phyloP scores from a whole-genome alignment of 768 basidiomycete genomes.

The Boletus tomentosulus region DNA sequence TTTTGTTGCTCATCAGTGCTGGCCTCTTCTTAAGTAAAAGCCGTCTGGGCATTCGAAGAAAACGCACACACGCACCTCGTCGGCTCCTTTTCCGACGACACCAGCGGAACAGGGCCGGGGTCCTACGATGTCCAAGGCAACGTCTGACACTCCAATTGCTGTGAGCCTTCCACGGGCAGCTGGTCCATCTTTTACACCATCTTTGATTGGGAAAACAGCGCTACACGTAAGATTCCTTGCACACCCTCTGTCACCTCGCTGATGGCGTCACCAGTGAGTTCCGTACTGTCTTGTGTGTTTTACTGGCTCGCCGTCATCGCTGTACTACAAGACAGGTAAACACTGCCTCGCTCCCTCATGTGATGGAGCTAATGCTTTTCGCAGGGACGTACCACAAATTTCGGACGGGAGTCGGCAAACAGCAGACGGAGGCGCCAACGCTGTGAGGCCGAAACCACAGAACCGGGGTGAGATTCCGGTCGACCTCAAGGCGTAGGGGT shows the following conservation, averaged over 20 bases:
- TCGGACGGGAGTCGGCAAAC: constrained; percentile 54
- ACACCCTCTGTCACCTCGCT: background rate
- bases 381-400: constrained; percentile 58
- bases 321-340: constrained; percentile 57
- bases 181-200: constrained; percentile 85
- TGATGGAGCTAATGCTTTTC: background rate
- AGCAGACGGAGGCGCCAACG: constrained; percentile 33
- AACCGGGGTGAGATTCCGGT: background rate
- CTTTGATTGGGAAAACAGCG: constrained; percentile 85
- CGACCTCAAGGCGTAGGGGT: background rate
- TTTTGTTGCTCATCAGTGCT: no score
- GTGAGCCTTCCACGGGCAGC: constrained; percentile 53
- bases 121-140: no score
- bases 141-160: constrained; percentile 87
- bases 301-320: constrained; percentile 87
- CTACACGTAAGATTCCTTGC: no score
- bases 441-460: constrained; percentile 16
- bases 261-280: constrained; percentile 47
- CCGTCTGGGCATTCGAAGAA: no score
- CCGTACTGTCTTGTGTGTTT: constrained; percentile 82
- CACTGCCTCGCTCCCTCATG: background rate
- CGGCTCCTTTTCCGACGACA: constrained; percentile 68
- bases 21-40: no score
- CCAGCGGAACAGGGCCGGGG: constrained; percentile 74
- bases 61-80: constrained; percentile 65